A percentile compares a stretch with the other conserved stretches of the same genome.
These are phyloP conservation scores for Cryphonectria japonica DNA, from an alignment of 2,329 filamentous ascomycete species.

Conservation along the genomic window DNA sequence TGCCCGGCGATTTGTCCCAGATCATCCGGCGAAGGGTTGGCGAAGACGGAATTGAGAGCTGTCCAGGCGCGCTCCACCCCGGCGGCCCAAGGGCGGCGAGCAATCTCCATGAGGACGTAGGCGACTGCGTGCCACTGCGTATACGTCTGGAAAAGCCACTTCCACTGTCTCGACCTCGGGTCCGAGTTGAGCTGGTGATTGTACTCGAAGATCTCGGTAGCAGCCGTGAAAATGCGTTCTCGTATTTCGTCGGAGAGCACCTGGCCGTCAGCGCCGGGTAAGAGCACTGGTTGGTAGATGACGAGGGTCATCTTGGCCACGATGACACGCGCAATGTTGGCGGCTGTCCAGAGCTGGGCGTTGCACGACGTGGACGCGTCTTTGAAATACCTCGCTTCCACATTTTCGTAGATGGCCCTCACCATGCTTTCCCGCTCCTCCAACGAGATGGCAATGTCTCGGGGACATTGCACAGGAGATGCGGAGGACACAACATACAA, in stretches of 20 bases:
- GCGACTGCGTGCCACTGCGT: conserved; percentile 63
- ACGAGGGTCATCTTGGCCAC: conserved; percentile 59
- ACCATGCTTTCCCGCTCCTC: conserved; percentile 48
- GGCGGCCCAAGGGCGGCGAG: conserved; percentile 46
- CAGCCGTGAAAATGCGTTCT: conserved; percentile 49
- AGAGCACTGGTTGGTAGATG: conserved; percentile 56
- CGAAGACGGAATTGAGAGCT: conserved; percentile 38
- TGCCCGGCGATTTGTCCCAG: conserved; percentile 50
- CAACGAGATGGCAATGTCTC: conserved; percentile 39
- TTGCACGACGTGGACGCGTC: conserved; percentile 51
- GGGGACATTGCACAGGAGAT: conserved; percentile 37
- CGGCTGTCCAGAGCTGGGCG: conserved; percentile 55
- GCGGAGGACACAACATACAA: conserved; percentile 44
- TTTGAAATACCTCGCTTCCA: conserved; percentile 59
- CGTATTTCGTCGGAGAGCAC: conserved; percentile 39
- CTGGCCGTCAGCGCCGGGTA: conserved; percentile 42
- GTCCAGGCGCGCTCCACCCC: conserved; percentile 37
- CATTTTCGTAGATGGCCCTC: conserved; percentile 39
- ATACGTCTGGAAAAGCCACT: conserved; percentile 64
- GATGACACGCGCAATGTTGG: conserved; percentile 53
- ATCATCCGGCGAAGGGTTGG: conserved; percentile 43
- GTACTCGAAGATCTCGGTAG: conserved; percentile 60
- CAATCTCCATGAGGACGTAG: conserved; percentile 57
- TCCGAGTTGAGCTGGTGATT: conserved; percentile 58
- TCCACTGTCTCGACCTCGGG: conserved; percentile 52